A percentile compares a stretch with the other conserved stretches of the same genome.
Evolutionary conservation across 208 protist genomes (phyloP).

Genomic region (Crithidia mellificae): DNA sequence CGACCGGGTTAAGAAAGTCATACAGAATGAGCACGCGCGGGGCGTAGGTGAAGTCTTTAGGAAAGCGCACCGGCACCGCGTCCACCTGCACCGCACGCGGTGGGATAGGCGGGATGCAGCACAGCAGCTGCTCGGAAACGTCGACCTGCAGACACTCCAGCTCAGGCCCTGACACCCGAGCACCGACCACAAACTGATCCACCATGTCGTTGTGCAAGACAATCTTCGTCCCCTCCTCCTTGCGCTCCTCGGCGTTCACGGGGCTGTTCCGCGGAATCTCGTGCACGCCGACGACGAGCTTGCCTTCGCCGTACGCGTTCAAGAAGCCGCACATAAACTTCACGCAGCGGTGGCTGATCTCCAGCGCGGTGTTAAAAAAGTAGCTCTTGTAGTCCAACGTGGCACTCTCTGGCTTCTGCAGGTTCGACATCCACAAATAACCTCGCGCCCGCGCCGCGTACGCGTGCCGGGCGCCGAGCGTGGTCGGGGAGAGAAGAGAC

Average conservation of each 20-base stretch:
- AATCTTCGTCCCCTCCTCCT: constrained; percentile 47
- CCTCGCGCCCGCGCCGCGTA: background rate
- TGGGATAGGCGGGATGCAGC: constrained; percentile 66
- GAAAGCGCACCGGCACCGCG: constrained; percentile 56
- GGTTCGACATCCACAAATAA: constrained; percentile 56
- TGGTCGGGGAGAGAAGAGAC: constrained; percentile 17
- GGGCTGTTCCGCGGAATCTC: constrained; percentile 49
- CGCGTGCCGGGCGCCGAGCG: constrained; percentile 18
- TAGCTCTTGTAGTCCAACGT: constrained; percentile 80
- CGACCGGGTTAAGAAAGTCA: constrained; percentile 25
- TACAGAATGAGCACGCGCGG: constrained; percentile 53
- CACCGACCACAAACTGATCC: constrained; percentile 67
- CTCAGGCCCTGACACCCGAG: constrained; percentile 42
- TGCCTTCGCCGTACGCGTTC: constrained; percentile 64
- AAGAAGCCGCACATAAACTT: constrained; percentile 80
- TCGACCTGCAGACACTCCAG: constrained; percentile 51
- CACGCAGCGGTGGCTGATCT: constrained; percentile 63
- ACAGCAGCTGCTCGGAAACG: constrained; percentile 52
- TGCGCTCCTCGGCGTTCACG: constrained; percentile 34
- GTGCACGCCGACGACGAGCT: constrained; percentile 67
- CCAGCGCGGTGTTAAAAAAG: constrained; percentile 53
- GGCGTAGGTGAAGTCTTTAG: constrained; percentile 40
- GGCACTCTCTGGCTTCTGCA: constrained; percentile 60
- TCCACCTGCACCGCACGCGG: constrained; percentile 46
- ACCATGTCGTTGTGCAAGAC: constrained; percentile 61